Base-by-base conservation (phyloP, 2,329 filamentous ascomycete species). In the Neoarthrinium moseri region DNA sequence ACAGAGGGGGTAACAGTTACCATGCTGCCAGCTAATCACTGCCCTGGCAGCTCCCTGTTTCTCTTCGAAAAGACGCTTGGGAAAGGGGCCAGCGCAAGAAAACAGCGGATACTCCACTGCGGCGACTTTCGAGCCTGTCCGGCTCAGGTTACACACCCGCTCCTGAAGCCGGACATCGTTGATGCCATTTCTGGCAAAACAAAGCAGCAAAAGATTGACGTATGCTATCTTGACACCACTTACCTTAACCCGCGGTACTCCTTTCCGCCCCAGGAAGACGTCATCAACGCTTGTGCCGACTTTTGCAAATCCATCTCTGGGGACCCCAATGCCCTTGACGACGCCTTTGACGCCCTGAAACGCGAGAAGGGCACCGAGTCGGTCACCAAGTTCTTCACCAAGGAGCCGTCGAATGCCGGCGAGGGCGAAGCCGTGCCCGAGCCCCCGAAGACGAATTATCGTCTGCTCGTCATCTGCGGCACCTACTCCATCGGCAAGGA, bases 401-500 rank as follows among this genome's bases (percentile, higher is more conserved):
- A 71, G 48, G 52, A 57, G 43, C 66, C 65, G 15, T 43, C 51
- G 4, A 29, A 45, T 27, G 44, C 48, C 18, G 43, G 41, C 6
- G 6, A 34, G n/a, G 27, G 11, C 3, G n/a, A 18, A 12, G 49
- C 45, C 3, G 38, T 22, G 11, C n/a, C 21, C 32, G 36, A 24
- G 4, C 34, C 15, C 40, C 48, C 21, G 26, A 33, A 41, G 32
- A 23, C 74, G 75, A 59, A 58, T 36, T 84, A 88, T 37, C 84
- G 90, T 4, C 77, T 99, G 3, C 78, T 99, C 0, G 89, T 99
- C 5, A 82, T 99, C 6, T 95, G 96, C 50, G 94, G 94, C 35
- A 99, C 94, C 1, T 99, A 99, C 69, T 95, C 88, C 56, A 99
- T 99, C 58, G 94, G 94, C 60, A 99, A 99, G 69, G 94, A 99